Conservation (phyloP, 2,329 filamentous ascomycete genomes). For the Sclerotinia nivalis region DNA sequence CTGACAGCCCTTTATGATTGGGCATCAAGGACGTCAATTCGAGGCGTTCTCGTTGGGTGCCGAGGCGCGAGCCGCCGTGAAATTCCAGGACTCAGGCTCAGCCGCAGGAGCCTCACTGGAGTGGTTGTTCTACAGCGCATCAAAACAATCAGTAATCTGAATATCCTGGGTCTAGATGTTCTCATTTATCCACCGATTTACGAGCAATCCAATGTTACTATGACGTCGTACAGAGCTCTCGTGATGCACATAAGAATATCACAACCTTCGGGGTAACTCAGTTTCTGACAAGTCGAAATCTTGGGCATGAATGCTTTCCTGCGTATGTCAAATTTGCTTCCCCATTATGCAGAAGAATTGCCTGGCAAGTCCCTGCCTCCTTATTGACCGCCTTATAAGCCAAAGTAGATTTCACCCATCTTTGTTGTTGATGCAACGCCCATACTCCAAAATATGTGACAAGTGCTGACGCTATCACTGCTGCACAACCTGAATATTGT, state of each 20-base stretch:
- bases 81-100: constrained; percentile 21
- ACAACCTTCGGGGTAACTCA: constrained; percentile 24
- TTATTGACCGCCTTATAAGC: constrained; percentile 35
- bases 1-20: constrained; percentile 36
- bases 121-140: constrained; percentile 54
- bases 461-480: constrained; percentile 51
- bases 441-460: constrained; percentile 24
- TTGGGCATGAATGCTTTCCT: constrained; percentile 33
- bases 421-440: constrained; percentile 35
- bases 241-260: constrained; percentile 28
- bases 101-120: constrained; percentile 36
- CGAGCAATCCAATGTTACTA: constrained; percentile 25
- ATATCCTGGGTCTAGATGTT: constrained; percentile 22
- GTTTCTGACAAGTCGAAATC: constrained; percentile 24
- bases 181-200: constrained; percentile 4
- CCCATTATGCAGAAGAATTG: constrained; percentile 24
- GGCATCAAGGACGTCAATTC: constrained; percentile 36
- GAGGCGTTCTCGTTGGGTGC: constrained; percentile 37
- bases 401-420: constrained; percentile 28
- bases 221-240: constrained; percentile 35
- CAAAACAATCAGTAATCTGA: constrained; percentile 41
- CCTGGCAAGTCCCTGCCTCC: constrained; percentile 6
- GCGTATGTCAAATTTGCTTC: constrained; percentile 34
- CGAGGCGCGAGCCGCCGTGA: constrained; percentile 37
- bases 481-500: constrained; percentile 84